Evolutionary conservation across 2,329 filamentous ascomycete species (phyloP), one percentile per base, ranked within the genome.

Genomic region (Aspergillus jensenii): DNA sequence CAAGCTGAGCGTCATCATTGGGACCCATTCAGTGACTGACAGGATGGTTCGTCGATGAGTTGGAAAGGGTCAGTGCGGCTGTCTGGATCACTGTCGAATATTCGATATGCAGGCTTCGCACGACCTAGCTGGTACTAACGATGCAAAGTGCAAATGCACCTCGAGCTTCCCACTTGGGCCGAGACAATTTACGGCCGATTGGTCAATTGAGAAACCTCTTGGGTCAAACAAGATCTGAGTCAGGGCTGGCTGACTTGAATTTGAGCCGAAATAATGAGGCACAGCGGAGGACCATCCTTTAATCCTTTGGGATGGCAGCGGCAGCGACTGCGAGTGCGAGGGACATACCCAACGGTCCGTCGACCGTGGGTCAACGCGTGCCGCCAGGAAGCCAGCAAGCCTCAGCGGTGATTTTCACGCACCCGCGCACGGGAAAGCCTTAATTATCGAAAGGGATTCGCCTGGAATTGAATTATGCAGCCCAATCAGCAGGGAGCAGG

Each of bases 401-500:
- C 21, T 50, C 25, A 19, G 31, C 15, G 46, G 35, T 19, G 31
- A 47, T 27, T 40, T 54, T 40, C 27, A 49, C 17, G 31, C 46
- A 27, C 25, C 25, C 25, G 25, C 25, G 25, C 46, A n/a, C 11
- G 35, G 35, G 5, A 37, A n/a, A 37, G 15, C 14, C 47, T 27
- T 45, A 37, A 8, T 31, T 27, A 15, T 35, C 35, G 6, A 33
- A 17, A 15, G 15, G 14, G 35, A 37, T 37, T 37, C 35, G 15
- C 35, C 35, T 37, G 14, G 12, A 37, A 37, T n/a, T 37, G 4
- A 9, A n/a, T 37, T 15, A 14, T 37, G 12, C 12, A 37, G 39
- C 9, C 59, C 58, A 63, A 59, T 58, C 39, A 55, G 27, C 14
- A 37, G 35, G 15, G 14, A 8, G 12, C 12, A 27, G 15, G 19